Evolutionary conservation across 257 asterid genomes (phyloP).

Genomic region (Przewalskia tangutica): DNA sequence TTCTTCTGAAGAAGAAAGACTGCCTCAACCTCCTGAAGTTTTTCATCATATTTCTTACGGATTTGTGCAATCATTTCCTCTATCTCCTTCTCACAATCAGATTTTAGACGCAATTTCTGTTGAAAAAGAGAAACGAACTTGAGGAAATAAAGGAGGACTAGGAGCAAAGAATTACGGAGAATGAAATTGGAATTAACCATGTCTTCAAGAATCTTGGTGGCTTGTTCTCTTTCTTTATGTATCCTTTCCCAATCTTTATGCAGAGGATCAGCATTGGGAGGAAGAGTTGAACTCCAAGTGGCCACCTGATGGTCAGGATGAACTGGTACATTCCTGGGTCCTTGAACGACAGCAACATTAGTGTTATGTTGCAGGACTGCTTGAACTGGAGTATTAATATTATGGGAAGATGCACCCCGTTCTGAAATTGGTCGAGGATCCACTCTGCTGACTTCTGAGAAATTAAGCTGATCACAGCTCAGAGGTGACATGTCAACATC

Average conservation of each 20-base stretch:
- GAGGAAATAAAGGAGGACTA: not conserved
- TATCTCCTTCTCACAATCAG: constrained; percentile 55
- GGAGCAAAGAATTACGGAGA: not conserved
- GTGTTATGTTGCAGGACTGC: constrained; percentile 5
- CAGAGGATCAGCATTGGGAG: constrained; percentile 24
- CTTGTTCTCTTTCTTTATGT: constrained; percentile 22
- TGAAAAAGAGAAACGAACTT: not conserved
- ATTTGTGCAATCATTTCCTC: constrained; percentile 37
- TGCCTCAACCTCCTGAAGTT: constrained; percentile 35
- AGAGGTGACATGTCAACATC: not conserved
- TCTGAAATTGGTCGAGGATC: constrained; percentile 8
- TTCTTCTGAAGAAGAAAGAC: constrained; percentile 22
- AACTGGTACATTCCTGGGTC: constrained; percentile 6
- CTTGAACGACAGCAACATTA: constrained; percentile 9
- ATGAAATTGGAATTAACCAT: constrained; percentile 24
- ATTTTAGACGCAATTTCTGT: constrained; percentile 38
- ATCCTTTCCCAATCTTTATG: constrained; percentile 27
- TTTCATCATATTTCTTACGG: constrained; percentile 35
- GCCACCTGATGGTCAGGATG: constrained; percentile 2
- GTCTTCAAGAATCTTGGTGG: constrained; percentile 22
- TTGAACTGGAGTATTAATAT: constrained; percentile 9
- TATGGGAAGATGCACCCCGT: constrained; percentile 5
- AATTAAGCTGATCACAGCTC: not conserved
- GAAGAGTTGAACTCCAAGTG: not conserved
- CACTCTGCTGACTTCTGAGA: not conserved